Conservation (phyloP, 306 rosid species). For the Cicer arietinum region DNA sequence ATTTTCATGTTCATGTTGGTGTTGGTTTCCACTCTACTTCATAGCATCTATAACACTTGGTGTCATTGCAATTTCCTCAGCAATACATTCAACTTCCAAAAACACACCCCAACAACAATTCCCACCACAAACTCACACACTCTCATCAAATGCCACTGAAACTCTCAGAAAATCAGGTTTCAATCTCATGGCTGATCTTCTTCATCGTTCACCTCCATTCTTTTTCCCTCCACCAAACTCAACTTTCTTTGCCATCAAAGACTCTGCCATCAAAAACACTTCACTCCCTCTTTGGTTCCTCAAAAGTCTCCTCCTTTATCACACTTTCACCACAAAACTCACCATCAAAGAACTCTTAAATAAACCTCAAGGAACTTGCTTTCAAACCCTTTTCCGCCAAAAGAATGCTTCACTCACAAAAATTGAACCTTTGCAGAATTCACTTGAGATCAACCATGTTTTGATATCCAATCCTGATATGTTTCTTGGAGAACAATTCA, state of each 20-base stretch:
- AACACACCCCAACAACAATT: slow-evolving; percentile 40
- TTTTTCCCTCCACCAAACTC: slow-evolving; percentile 49
- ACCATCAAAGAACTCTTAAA: slow-evolving; percentile 41
- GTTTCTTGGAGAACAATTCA: slow-evolving; percentile 52
- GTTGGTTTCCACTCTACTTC: slow-evolving; percentile 57
- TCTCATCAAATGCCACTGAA: slow-evolving; percentile 55
- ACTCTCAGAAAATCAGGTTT: slow-evolving; percentile 65
- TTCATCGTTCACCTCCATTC: slow-evolving; percentile 65
- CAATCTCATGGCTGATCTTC: slow-evolving; percentile 63
- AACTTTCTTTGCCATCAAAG: slow-evolving; percentile 51
- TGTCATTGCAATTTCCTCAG: slow-evolving; percentile 57
- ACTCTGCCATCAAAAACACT: slow-evolving; percentile 46
- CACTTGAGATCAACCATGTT: slow-evolving; percentile 65
- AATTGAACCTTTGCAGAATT: slow-evolving; percentile 32
- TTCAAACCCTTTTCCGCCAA: slow-evolving; percentile 53
- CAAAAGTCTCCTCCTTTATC: slow-evolving; percentile 57
- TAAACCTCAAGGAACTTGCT: slow-evolving; percentile 50
- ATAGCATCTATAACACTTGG: slow-evolving; percentile 53
- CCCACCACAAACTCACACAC: slow-evolving; percentile 36
- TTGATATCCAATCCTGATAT: slow-evolving; percentile 65
- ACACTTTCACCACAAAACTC: slow-evolving; percentile 34
- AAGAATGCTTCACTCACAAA: slow-evolving; percentile 57
- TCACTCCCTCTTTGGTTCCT: slow-evolving; percentile 65
- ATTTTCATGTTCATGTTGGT: slow-evolving; percentile 40
- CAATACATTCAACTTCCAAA: slow-evolving; percentile 48